These are phyloP conservation scores for Penicillium goetzii DNA, from an alignment of 495 filamentous ascomycete species.

Conservation along the genomic window DNA sequence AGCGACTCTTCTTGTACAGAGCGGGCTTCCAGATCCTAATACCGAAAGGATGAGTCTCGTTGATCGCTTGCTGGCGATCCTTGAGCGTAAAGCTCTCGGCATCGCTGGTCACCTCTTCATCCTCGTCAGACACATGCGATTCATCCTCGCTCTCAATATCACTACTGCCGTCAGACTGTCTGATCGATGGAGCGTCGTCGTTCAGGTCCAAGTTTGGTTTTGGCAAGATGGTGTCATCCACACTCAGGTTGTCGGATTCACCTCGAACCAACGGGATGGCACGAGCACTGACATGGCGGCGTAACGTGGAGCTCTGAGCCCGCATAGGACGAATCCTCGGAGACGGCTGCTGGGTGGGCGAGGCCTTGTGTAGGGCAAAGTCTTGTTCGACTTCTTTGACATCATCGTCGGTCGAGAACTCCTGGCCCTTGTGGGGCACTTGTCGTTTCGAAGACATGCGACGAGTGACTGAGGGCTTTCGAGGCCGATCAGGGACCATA, in stretches of 20 bases:
- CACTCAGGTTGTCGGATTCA: slow-evolving; percentile 57
- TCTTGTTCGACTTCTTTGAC: slow-evolving; percentile 75
- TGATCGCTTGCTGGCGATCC: slow-evolving; percentile 97
- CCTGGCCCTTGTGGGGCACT: slow-evolving; percentile 76
- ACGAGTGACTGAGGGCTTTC: slow-evolving; percentile 71
- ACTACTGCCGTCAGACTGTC: slow-evolving; percentile 32
- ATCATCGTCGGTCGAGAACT: slow-evolving; percentile 95
- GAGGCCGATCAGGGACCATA: slow-evolving; percentile 62
- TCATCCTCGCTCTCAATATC: slow-evolving; percentile 28
- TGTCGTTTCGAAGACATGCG: slow-evolving; percentile 74
- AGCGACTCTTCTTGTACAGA: slow-evolving; percentile 95
- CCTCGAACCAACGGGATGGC: slow-evolving; percentile 60
- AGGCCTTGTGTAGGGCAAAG: slow-evolving; percentile 40
- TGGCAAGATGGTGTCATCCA: slow-evolving; percentile 45
- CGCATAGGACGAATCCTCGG: slow-evolving; percentile 45
- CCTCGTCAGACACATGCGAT: slow-evolving; percentile 27
- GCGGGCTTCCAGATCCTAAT: slow-evolving; percentile 99
- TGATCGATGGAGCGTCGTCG: slow-evolving; percentile 30
- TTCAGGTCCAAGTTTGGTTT: slow-evolving; percentile 33
- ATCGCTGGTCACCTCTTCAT: slow-evolving; percentile 68
- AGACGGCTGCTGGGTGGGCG: slow-evolving; percentile 40
- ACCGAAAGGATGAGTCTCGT: slow-evolving; percentile 97
- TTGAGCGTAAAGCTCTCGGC: slow-evolving; percentile 80
- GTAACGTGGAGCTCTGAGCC: slow-evolving; percentile 65
- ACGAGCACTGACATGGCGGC: slow-evolving; percentile 66